These are phyloP conservation scores for Corymbia maculata DNA, from an alignment of 345 rosid genomes.

Conservation along the genomic window DNA sequence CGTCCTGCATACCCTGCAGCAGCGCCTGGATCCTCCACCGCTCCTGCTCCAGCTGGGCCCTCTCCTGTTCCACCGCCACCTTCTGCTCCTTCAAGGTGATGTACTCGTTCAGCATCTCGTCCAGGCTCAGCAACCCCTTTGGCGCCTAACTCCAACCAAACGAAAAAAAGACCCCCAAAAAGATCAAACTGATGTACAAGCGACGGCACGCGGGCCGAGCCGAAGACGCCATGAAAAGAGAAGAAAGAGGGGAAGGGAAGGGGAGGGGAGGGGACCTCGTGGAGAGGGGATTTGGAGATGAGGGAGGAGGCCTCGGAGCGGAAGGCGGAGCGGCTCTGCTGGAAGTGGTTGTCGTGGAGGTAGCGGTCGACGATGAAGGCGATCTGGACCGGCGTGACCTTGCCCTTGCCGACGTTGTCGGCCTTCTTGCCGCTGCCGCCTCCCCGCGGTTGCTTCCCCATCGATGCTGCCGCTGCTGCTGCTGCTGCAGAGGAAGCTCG, in stretches of 20 bases:
- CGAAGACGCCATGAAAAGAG: background rate
- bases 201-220: background rate
- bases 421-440: slow-evolving; percentile 10
- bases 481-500: background rate
- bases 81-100: slow-evolving; percentile 62
- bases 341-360: slow-evolving; percentile 58
- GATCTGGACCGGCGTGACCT: slow-evolving; percentile 65
- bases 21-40: slow-evolving; percentile 53
- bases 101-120: slow-evolving; percentile 56
- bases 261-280: slow-evolving; percentile 26
- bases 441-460: slow-evolving; percentile 45
- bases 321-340: slow-evolving; percentile 43
- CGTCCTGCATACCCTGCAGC: slow-evolving; percentile 65
- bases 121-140: slow-evolving; percentile 64
- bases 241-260: accelerated
- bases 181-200: no score
- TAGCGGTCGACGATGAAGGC: slow-evolving; percentile 86
- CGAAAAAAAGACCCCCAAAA: background rate
- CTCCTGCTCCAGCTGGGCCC: slow-evolving; percentile 49
- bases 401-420: slow-evolving; percentile 40
- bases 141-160: slow-evolving; percentile 34
- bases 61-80: slow-evolving; percentile 55
- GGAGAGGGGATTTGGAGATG: slow-evolving; percentile 54
- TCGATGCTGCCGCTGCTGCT: background rate
- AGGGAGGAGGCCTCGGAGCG: slow-evolving; percentile 64